Evolutionary conservation across 2,329 filamentous ascomycete genomes (phyloP).

Genomic region (Dryadomyces sulphureus): DNA sequence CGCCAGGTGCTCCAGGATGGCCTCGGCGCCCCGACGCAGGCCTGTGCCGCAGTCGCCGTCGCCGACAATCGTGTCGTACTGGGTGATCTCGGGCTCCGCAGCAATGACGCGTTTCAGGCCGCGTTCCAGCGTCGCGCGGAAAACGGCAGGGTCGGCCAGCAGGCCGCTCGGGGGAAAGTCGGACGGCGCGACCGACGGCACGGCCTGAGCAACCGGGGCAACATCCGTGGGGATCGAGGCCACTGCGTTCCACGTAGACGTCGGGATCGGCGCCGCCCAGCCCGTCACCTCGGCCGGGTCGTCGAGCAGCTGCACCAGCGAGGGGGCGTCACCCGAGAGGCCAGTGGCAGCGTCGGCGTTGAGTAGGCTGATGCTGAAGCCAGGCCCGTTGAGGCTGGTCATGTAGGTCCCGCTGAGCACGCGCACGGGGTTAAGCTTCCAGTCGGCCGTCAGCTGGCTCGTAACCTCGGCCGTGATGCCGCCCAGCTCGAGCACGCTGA

Average conservation of each 20-base stretch:
- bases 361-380: slow-evolving; percentile 59
- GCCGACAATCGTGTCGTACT: slow-evolving; percentile 68
- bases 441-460: slow-evolving; percentile 40
- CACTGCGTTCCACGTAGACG: slow-evolving; percentile 30
- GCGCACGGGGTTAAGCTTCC: slow-evolving; percentile 47
- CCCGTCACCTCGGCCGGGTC: slow-evolving; percentile 53
- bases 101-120: slow-evolving; percentile 48
- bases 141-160: slow-evolving; percentile 33
- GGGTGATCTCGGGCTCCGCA: slow-evolving; percentile 57
- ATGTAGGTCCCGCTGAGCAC: slow-evolving; percentile 59
- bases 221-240: slow-evolving; percentile 31
- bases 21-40: slow-evolving; percentile 74
- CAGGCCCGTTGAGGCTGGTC: slow-evolving; percentile 63
- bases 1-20: slow-evolving; percentile 35
- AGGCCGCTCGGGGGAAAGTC: slow-evolving; percentile 29
- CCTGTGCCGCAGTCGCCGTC: slow-evolving; percentile 86
- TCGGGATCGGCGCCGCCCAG: slow-evolving; percentile 40
- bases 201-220: slow-evolving; percentile 29
- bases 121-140: slow-evolving; percentile 36
- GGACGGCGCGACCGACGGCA: slow-evolving; percentile 16
- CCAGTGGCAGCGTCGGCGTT: slow-evolving; percentile 43
- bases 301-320: slow-evolving; percentile 57
- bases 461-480: slow-evolving; percentile 57
- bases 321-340: slow-evolving; percentile 34
- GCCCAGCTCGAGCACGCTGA: slow-evolving; percentile 57